A percentile compares a stretch with the other conserved stretches of the same genome.
These are phyloP conservation scores for Raddia distichophylla DNA, from an alignment of 176 grass and related monocot species.

Conservation along the genomic window DNA sequence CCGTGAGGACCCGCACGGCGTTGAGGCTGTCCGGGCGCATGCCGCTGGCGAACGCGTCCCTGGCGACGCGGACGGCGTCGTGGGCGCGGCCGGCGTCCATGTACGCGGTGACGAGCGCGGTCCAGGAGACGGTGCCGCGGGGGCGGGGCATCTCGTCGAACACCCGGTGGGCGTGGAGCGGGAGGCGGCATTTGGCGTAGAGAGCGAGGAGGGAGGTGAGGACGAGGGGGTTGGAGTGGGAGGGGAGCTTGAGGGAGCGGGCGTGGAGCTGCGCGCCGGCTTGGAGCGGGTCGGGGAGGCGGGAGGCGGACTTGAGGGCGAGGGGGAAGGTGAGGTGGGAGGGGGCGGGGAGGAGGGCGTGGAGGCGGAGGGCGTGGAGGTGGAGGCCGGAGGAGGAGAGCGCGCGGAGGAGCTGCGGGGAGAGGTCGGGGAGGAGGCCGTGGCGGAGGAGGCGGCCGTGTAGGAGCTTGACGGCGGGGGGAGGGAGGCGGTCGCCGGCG, in stretches of 20 bases:
- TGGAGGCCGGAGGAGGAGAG: slow-evolving; percentile 41
- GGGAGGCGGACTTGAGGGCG: slow-evolving; percentile 63
- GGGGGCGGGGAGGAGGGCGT: slow-evolving; percentile 31
- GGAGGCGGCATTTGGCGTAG: slow-evolving; percentile 50
- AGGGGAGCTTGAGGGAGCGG: slow-evolving; percentile 55
- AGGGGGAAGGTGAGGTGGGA: slow-evolving; percentile 61
- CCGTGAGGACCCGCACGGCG: slow-evolving; percentile 49
- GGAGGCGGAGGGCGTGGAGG: slow-evolving; percentile 48
- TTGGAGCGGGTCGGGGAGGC: slow-evolving; percentile 38
- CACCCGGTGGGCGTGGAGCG: slow-evolving; percentile 35
- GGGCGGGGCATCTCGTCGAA: slow-evolving; percentile 70
- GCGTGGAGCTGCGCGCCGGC: slow-evolving; percentile 53
- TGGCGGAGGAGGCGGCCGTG: slow-evolving; percentile 59
- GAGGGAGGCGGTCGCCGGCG: slow-evolving; percentile 8
- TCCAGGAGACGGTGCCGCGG: slow-evolving; percentile 59
- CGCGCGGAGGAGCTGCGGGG: slow-evolving; percentile 40
- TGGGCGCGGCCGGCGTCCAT: slow-evolving; percentile 30
- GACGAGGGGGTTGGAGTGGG: slow-evolving; percentile 46
- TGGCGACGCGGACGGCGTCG: slow-evolving; percentile 28
- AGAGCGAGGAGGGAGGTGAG: slow-evolving; percentile 62
- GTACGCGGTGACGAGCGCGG: slow-evolving; percentile 67
- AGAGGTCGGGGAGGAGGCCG: slow-evolving; percentile 35
- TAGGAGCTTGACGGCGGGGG: slow-evolving; percentile 45
- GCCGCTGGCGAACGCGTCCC: slow-evolving; percentile 30
- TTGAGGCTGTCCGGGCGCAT: slow-evolving; percentile 60